These are phyloP conservation scores for Microbotryum silenes-acaulis DNA, from an alignment of 1,284 basidiomycete genomes.

Conservation along the genomic window DNA sequence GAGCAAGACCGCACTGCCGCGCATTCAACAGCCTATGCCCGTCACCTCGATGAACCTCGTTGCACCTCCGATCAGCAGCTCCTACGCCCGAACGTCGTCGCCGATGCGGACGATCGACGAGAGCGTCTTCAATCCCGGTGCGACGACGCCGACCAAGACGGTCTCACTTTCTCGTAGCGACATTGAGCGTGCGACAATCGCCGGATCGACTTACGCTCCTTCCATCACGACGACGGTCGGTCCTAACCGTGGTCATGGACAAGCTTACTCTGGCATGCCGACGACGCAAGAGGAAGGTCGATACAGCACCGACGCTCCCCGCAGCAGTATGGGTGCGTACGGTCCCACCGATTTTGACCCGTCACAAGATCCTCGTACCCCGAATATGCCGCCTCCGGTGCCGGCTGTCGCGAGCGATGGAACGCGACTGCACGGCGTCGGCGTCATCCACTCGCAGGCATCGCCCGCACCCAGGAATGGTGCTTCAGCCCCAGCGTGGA, in stretches of 20 bases:
- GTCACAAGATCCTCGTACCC: too few species aligned
- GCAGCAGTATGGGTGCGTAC: too few species aligned
- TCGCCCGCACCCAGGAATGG: too few species aligned
- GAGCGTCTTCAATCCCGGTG: constrained; percentile 13
- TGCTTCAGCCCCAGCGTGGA: too few species aligned
- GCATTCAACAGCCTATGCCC: too few species aligned
- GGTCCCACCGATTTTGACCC: too few species aligned
- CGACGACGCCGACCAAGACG: not conserved
- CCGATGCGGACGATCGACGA: constrained; percentile 24
- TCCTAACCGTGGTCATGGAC: constrained; percentile 17
- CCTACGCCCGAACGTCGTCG: not conserved
- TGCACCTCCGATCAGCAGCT: not conserved
- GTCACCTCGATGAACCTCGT: too few species aligned
- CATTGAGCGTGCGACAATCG: constrained; percentile 3
- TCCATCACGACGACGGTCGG: constrained; percentile 8
- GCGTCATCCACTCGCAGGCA: too few species aligned
- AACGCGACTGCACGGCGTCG: too few species aligned
- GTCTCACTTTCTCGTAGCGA: constrained; percentile 20
- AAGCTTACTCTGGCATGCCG: too few species aligned
- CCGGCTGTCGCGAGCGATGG: too few species aligned
- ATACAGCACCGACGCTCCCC: constrained; percentile 9
- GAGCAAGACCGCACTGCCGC: not conserved
- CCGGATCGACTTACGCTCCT: constrained; percentile 3
- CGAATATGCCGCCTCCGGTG: too few species aligned
- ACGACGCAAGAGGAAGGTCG: not conserved